phyloP scores from a whole-genome alignment of 495 filamentous ascomycete genomes.

The Tricharina praecox region DNA sequence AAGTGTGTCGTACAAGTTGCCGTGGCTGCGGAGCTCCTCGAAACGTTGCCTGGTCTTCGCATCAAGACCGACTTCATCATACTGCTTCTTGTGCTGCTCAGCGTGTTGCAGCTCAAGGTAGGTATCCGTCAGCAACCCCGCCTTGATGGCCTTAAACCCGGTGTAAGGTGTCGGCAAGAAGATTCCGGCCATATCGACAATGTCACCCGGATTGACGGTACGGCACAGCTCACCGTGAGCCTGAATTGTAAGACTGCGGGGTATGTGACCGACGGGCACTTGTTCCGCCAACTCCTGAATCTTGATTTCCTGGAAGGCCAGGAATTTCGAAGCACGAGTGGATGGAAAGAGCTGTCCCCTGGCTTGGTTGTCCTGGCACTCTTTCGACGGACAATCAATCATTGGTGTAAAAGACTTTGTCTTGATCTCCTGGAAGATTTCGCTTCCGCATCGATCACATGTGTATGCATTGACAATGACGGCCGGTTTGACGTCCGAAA shows the following conservation, averaged over 20 bases:
- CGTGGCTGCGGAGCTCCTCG: conserved; percentile 58
- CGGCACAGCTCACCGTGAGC: conserved; percentile 75
- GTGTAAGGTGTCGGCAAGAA: conserved; percentile 96
- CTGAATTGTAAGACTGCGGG: conserved; percentile 70
- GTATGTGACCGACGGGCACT: conserved; percentile 94
- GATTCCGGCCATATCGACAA: conserved; percentile 83
- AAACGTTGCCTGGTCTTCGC: conserved; percentile 61
- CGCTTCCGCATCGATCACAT: conserved; percentile 86
- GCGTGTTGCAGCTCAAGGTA: conserved; percentile 91
- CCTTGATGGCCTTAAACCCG: conserved; percentile 89
- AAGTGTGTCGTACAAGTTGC: conserved; percentile 85
- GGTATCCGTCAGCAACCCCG: conserved; percentile 86
- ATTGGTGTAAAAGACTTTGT: conserved; percentile 81
- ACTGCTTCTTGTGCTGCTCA: conserved; percentile 91
- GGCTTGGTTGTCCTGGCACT: conserved; percentile 77
- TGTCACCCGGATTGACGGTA: conserved; percentile 79
- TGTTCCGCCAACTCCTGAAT: conserved; percentile 98
- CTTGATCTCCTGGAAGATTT: conserved; percentile 92
- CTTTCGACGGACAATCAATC: conserved; percentile 64
- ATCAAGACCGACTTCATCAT: conserved; percentile 64
- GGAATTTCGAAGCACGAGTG: conserved; percentile 85
- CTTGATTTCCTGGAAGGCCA: conserved; percentile 96
- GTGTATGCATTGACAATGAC: conserved; percentile 93
- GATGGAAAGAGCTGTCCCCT: conserved; percentile 88
- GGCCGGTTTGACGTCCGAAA: conserved; percentile 95